Base-by-base conservation (phyloP, 2,329 filamentous ascomycete genomes). In the Trichoderma asperellum region DNA sequence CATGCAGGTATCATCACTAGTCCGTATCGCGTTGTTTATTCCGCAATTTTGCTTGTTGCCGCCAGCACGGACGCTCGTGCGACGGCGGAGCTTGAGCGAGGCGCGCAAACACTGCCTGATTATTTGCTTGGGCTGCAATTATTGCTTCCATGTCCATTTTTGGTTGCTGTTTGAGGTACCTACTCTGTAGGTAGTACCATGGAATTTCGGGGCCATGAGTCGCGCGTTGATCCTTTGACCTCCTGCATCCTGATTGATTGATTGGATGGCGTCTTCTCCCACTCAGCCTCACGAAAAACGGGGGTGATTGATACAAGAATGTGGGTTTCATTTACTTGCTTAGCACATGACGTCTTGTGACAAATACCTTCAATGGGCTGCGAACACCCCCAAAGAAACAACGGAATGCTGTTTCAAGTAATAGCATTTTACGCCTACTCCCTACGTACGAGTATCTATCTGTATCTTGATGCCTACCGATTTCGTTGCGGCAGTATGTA, bases 1-100 rank as follows among this genome's bases (percentile, higher is more conserved):
- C 55, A 67, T 67, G 63, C 63, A 59, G 37, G 63, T 43, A 43
- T 43, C 16, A 43, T 43, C 40, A n/a, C 40, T 27, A n/a, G 34
- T 32, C 32, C 49, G 40, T 64, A 40, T 21, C 24, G 40, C 34
- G 2, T 21, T 40, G n/a, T 43, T 57, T 43, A 5, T 43, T 43
- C 40, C 40, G 40, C 18, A 4, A 4, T 34, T 21, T n/a, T 4
- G 8, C 29, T 34, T 18, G 11, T 35, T 34, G 55, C 52, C 27
- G 29, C n/a, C 47, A 24, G 47, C 10, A 49, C 40, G 21, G 10
- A 21, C 2, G 24, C 16, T 16, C 52, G 43, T 32, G 62, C 24
- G 49, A 64, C 21, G 49, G 61, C 52, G 62, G 49, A 64, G 49
- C 34, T 37, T 52, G 32, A 32, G n/a, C 11, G 8, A 24, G 16